A percentile compares a stretch with the other conserved stretches of the same genome.
phyloP scores from a whole-genome alignment of 106 monocot genomes.

The Dactylorhiza incarnata region DNA sequence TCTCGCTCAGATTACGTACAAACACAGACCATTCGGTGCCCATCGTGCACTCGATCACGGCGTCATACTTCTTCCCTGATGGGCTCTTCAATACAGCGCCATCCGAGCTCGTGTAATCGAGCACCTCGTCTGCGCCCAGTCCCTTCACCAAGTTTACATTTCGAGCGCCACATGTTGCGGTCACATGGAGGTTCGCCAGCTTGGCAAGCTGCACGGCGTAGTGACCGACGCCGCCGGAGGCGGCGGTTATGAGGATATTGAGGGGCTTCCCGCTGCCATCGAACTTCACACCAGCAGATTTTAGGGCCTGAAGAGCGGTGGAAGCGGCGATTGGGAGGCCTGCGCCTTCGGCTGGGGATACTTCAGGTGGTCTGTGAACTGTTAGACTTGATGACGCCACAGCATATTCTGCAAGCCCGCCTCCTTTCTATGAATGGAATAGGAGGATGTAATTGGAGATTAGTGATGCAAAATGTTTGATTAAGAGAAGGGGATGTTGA shows the following conservation, averaged over 20 bases:
- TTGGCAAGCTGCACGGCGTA: constrained; percentile 43
- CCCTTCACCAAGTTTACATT: constrained; percentile 26
- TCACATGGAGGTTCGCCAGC: constrained; percentile 24
- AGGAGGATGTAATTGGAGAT: no score
- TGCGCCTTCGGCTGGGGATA: constrained; percentile 24
- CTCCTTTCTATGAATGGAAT: background rate
- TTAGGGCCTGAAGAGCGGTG: constrained; percentile 38
- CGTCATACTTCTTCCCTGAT: constrained; percentile 26
- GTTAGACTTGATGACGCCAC: constrained; percentile 18
- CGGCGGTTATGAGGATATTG: constrained; percentile 45
- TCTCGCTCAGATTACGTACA: constrained; percentile 16
- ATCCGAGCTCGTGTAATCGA: constrained; percentile 41
- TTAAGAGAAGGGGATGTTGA: no score
- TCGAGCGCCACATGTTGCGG: constrained; percentile 41
- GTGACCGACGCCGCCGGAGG: constrained; percentile 45
- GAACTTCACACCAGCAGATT: constrained; percentile 5
- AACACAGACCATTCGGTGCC: constrained; percentile 23
- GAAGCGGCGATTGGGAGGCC: constrained; percentile 27
- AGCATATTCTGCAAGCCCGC: constrained; percentile 46
- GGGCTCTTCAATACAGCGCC: constrained; percentile 33
- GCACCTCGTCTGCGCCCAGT: constrained; percentile 41
- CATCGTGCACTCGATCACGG: constrained; percentile 27
- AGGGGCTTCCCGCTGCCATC: background rate
- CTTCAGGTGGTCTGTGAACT: constrained; percentile 15
- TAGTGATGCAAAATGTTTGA: no score